Evolutionary conservation across 331 rosid species (phyloP).

Genomic region (Cydonia oblonga): DNA sequence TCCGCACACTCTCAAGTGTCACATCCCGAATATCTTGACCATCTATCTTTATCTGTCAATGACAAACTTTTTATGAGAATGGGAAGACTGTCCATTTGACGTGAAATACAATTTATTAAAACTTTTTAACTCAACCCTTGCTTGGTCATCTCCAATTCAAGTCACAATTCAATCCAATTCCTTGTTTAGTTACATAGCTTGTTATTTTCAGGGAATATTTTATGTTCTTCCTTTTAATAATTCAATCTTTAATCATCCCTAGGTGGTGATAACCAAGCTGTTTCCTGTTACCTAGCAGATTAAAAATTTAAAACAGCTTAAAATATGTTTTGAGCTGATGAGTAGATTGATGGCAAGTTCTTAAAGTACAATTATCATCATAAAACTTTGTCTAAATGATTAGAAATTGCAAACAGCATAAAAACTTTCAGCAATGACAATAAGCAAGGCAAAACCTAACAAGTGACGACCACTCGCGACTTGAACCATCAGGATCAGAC

Average conservation of each 20-base stretch:
- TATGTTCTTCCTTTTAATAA: background rate
- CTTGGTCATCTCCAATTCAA: background rate
- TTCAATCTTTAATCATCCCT: background rate
- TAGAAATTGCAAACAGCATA: background rate
- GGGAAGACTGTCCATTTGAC: background rate
- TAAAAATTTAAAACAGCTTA: background rate
- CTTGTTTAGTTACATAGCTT: background rate
- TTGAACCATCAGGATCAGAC: background rate
- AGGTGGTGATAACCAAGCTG: background rate
- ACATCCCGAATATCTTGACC: constrained; percentile 75
- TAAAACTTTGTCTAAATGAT: background rate
- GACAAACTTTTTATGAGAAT: background rate
- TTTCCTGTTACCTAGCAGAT: background rate
- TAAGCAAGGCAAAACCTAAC: background rate
- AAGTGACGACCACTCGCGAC: background rate
- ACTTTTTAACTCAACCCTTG: background rate
- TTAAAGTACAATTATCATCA: background rate
- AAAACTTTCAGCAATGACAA: background rate
- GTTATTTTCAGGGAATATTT: background rate
- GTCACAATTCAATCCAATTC: background rate
- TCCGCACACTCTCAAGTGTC: constrained; percentile 75
- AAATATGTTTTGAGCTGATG: background rate
- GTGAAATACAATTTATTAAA: background rate
- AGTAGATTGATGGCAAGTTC: background rate
- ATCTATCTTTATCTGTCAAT: constrained; percentile 67